Evolutionary conservation across 83 land plant species (phyloP).

Genomic region (Picea abies): DNA sequence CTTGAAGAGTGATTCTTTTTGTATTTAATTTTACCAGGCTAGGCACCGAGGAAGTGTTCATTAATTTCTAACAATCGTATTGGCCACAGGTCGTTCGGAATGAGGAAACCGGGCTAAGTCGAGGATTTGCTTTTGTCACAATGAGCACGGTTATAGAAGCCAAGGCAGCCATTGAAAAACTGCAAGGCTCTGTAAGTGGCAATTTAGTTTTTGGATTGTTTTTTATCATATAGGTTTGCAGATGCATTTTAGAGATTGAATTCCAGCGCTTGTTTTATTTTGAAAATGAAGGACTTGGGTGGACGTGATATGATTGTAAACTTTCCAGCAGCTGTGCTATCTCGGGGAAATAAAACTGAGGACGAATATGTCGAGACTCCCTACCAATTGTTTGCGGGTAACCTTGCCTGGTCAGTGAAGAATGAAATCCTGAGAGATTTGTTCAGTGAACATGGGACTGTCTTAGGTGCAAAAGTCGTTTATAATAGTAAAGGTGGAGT

Average conservation of each 20-base stretch:
- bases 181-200: conserved; percentile 41
- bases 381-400: neutral
- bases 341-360: conserved; percentile 14
- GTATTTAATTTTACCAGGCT: no score
- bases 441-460: no score
- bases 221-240: neutral
- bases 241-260: no score
- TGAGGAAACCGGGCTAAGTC: conserved; percentile 35
- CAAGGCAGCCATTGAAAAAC: conserved; percentile 26
- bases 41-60: neutral
- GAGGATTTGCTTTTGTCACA: conserved; percentile 35
- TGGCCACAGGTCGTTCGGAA: conserved; percentile 29
- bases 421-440: no score
- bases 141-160: conserved; percentile 28
- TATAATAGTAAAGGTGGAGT: no score
- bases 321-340: conserved; percentile 19
- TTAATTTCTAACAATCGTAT: neutral
- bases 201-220: neutral
- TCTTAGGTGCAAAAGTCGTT: no score
- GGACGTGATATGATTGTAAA: conserved; percentile 45
- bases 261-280: neutral
- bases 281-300: conserved; percentile 30
- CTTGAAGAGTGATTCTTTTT: no score
- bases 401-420: no score
- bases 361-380: conserved; percentile 22